phyloP scores from a whole-genome alignment of 306 rosid genomes.

The Dryas drummondii region DNA sequence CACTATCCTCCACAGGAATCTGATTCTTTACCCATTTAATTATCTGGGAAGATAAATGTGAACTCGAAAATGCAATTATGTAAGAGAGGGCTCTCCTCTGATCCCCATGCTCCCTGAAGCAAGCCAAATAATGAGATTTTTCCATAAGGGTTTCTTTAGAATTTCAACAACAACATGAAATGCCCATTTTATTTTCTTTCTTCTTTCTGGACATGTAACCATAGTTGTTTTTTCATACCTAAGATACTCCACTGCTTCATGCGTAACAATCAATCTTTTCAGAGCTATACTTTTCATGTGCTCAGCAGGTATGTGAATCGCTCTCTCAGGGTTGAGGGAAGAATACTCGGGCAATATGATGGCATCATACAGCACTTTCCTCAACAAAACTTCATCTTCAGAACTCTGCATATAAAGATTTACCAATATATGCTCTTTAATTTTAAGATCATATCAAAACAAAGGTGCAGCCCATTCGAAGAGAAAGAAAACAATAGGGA shows the following conservation, averaged over 20 bases:
- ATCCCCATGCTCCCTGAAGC: conserved; percentile 62
- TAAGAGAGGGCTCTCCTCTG: conserved; percentile 61
- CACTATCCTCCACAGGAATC: conserved; percentile 42
- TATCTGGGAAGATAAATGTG: conserved; percentile 49
- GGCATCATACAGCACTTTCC: conserved; percentile 67
- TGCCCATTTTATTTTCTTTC: neutral
- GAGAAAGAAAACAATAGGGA: neutral
- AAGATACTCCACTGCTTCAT: conserved; percentile 56
- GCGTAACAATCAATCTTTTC: conserved; percentile 60
- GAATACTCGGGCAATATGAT: conserved; percentile 72
- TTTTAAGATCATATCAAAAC: conserved; percentile 13
- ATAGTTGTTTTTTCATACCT: conserved; percentile 37
- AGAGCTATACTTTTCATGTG: conserved; percentile 39
- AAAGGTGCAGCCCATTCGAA: conserved; percentile 15
- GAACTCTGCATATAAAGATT: conserved; percentile 54
- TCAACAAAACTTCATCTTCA: conserved; percentile 56
- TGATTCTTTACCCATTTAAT: conserved; percentile 47
- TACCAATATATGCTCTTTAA: neutral
- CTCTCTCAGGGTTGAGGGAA: conserved; percentile 43
- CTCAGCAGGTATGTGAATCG: conserved; percentile 27
- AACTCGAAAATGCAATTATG: conserved; percentile 54
- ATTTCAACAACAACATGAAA: conserved; percentile 7
- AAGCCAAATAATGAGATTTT: conserved; percentile 24
- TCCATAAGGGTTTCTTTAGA: conserved; percentile 4
- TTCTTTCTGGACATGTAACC: neutral